A percentile compares a stretch with the other conserved stretches of the same genome.
Evolutionary conservation across 257 asterid species (phyloP).

Genomic region (Galeopsis tetrahit): DNA sequence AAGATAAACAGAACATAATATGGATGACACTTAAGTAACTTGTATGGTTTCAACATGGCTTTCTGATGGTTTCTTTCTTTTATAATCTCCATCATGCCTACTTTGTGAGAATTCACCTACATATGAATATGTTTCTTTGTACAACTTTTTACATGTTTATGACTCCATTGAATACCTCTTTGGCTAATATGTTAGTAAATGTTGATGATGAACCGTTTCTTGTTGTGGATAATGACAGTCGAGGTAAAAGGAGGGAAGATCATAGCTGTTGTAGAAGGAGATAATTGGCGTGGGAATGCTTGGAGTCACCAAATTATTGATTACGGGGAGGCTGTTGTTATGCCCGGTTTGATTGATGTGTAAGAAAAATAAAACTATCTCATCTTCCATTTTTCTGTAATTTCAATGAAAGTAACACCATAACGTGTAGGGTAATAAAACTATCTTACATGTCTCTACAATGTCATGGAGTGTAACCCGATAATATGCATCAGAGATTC

Average conservation of each 20-base stretch:
- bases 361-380: conserved; percentile 44
- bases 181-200: conserved; percentile 4
- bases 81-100: neutral
- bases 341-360: conserved; percentile 97
- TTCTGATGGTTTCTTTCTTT: neutral
- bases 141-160: neutral
- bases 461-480: too few species aligned
- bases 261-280: conserved; percentile 67
- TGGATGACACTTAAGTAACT: too few species aligned
- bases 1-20: too few species aligned
- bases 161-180: neutral
- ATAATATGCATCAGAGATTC: too few species aligned
- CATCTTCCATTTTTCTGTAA: neutral
- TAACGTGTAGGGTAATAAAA: neutral
- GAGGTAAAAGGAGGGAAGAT: conserved; percentile 82
- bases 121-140: neutral
- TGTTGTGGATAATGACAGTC: conserved; percentile 53
- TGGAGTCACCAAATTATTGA: conserved; percentile 57
- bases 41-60: too few species aligned
- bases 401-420: conserved; percentile 7
- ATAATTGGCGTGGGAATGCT: conserved; percentile 56
- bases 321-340: conserved; percentile 81
- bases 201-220: conserved; percentile 26
- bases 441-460: too few species aligned
- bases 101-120: neutral